phyloP scores from a whole-genome alignment of 1,284 basidiomycete species.

The Moesziomyces antarcticus region DNA sequence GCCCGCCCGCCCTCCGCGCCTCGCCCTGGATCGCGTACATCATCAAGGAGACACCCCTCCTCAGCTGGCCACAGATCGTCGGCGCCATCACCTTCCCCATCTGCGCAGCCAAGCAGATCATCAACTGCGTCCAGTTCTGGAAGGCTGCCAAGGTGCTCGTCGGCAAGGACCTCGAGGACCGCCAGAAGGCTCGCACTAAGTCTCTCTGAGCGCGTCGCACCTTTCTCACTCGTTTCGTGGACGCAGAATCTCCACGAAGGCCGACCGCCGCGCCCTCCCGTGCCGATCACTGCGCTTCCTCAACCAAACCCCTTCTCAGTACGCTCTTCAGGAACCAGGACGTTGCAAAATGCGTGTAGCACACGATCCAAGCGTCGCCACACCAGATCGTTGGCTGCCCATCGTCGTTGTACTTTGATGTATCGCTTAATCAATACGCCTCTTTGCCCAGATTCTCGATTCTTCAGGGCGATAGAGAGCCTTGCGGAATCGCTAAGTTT shows the following conservation, averaged over 20 bases:
- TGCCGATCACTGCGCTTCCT: background rate
- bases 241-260: background rate
- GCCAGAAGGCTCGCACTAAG: constrained; percentile 40
- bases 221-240: background rate
- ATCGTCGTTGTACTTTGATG: constrained; percentile 3
- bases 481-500: background rate
- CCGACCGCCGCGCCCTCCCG: background rate
- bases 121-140: constrained; percentile 97
- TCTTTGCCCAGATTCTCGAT: background rate
- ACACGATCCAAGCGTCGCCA: background rate
- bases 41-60: constrained; percentile 65
- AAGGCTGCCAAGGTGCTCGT: constrained; percentile 89
- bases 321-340: constrained; percentile 9
- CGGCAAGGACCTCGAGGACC: constrained; percentile 60
- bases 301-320: background rate
- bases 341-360: background rate
- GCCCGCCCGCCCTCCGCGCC: constrained; percentile 30
- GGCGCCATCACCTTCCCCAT: constrained; percentile 78
- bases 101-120: constrained; percentile 86
- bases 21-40: constrained; percentile 39
- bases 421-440: constrained; percentile 3
- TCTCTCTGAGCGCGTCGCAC: constrained; percentile 8
- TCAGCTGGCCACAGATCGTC: constrained; percentile 85
- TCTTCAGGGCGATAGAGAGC: background rate
- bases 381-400: background rate